Conservation (phyloP, 768 basidiomycete species). For the Holtermannia corniformis region DNA sequence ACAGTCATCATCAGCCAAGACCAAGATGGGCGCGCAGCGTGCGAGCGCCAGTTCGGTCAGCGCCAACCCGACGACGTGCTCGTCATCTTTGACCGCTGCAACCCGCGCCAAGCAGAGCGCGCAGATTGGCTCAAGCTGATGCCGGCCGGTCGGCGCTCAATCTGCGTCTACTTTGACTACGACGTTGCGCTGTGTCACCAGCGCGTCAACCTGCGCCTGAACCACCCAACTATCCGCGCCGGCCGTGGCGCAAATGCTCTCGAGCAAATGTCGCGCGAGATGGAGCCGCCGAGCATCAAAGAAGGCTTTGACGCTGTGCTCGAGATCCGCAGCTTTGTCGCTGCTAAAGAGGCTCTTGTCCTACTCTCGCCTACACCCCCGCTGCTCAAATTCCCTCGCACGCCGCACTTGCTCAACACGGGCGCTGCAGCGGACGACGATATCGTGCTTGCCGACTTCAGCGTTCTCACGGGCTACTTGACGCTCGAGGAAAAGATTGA, state of each 20-base stretch:
- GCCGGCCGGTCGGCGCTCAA: constrained; percentile 47
- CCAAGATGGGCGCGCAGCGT: constrained; percentile 47
- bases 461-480: constrained; percentile 29
- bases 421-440: constrained; percentile 54
- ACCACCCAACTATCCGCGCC: constrained; percentile 55
- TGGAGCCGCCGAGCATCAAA: constrained; percentile 46
- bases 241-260: constrained; percentile 43
- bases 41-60: constrained; percentile 50
- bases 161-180: constrained; percentile 55
- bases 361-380: constrained; percentile 45
- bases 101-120: constrained; percentile 47
- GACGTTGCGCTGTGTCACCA: constrained; percentile 47
- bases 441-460: constrained; percentile 24
- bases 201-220: constrained; percentile 51
- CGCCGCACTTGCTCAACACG: constrained; percentile 52
- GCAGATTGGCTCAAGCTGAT: constrained; percentile 49
- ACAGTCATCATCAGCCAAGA: constrained; percentile 50
- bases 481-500: constrained; percentile 59
- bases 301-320: constrained; percentile 53
- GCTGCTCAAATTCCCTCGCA: constrained; percentile 55
- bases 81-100: constrained; percentile 54
- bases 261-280: constrained; percentile 48
- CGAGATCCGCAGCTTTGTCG: constrained; percentile 48
- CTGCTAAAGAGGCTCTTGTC: constrained; percentile 47
- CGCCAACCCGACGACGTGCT: constrained; percentile 26